Evolutionary conservation across 805 yeast species (phyloP), one percentile per base, ranked within the genome.

Genomic region (Yarrowia alimentaria): DNA sequence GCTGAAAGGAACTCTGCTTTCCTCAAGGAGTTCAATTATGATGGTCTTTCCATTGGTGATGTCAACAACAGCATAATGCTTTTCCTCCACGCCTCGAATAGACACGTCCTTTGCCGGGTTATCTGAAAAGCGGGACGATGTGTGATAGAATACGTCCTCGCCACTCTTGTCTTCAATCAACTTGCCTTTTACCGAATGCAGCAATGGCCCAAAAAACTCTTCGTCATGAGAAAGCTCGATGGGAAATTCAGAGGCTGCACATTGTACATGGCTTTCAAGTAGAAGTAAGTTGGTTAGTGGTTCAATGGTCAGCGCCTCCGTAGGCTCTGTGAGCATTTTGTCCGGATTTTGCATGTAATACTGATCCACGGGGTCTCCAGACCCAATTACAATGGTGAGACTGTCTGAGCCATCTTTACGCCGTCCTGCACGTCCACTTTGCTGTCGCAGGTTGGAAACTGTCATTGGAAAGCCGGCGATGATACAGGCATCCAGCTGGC

Each of bases 381-480:
- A 84, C 1, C 90, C 93, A 10, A 93, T 86, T 49, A 85, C 79
- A 3, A 93, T 68, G 0, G 96, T 91, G 61, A 93, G 67, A 4
- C 96, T 87, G 40, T 93, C 97, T 5, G 55, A 57, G 50, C 77
- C 77, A 13, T 37, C 30, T 48, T 76, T 78, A 57, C 96, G 79
- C 64, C 99, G 74, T 13, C 99, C 99, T 0, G 96, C 98, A 61
- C 99, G 75, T 28, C 99, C 99, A 70, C 93, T 83, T 62, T 93
- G 99, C 66, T 93, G 99, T 59, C 90, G 87, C 62, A 93, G 78
- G 55, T 88, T 88, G 43, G 94, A 81, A 54, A 89, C 74, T 49
- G 95, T 85, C 16, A 80, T 70, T 0, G 99, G 99, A 56, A 93
- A 93, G 0, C 98, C 98, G 61, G 95, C 87, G 69, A 89, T 80